Evolutionary conservation across 2,329 filamentous ascomycete species (phyloP).

Genomic region (Aspergillus arachidicola): DNA sequence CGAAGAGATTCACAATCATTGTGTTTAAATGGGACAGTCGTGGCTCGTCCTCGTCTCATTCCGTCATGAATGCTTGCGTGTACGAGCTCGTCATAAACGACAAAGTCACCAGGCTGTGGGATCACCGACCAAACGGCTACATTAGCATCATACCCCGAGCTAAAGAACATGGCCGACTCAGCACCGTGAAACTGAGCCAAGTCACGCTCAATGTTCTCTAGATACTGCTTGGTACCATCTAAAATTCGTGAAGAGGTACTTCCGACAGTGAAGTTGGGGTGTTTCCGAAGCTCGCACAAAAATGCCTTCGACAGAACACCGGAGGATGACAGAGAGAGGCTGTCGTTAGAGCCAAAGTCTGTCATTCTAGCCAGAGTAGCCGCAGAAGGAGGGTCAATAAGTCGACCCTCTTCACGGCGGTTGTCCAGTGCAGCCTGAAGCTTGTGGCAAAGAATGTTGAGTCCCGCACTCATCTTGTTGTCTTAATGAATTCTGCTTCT

Average conservation of each 20-base stretch:
- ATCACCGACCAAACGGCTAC: conserved; percentile 56
- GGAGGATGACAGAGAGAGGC: conserved; percentile 15
- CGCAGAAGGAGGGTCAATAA: conserved; percentile 8
- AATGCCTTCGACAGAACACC: conserved; percentile 12
- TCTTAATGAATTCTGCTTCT: neutral
- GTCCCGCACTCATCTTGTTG: conserved; percentile 8
- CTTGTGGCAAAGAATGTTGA: conserved; percentile 11
- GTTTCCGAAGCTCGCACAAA: conserved; percentile 13
- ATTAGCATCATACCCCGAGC: conserved; percentile 62
- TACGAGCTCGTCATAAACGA: conserved; percentile 68
- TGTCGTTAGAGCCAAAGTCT: conserved; percentile 23
- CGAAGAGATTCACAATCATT: conserved; percentile 12
- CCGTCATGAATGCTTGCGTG: conserved; percentile 73
- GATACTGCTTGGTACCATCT: conserved; percentile 16
- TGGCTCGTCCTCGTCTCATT: conserved; percentile 60
- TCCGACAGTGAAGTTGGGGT: conserved; percentile 19
- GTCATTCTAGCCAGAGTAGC: conserved; percentile 8
- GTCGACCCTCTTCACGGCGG: conserved; percentile 11
- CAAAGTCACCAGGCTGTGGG: conserved; percentile 54
- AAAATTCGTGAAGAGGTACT: conserved; percentile 13
- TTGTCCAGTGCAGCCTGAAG: conserved; percentile 8
- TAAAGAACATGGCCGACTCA: conserved; percentile 54
- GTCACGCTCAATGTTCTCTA: conserved; percentile 45
- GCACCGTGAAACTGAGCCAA: conserved; percentile 59
- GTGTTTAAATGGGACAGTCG: conserved; percentile 27